Percentiles rank a stretch among this genome's conserved stretches.
Conservation (phyloP, 2,329 filamentous ascomycete genomes). For the Drechslera avenae region DNA sequence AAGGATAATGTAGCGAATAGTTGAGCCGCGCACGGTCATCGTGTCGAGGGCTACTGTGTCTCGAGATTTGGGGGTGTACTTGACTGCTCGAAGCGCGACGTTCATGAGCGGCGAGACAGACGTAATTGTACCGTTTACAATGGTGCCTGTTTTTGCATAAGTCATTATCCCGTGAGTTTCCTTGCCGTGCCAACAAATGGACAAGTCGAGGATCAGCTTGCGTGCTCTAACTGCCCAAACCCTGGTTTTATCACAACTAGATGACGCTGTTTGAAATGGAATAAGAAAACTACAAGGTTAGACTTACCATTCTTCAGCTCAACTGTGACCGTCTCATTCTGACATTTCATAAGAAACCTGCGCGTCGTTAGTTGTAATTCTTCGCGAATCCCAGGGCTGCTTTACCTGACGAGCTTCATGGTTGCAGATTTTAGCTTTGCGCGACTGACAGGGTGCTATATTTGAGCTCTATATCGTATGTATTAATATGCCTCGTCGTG, state of each 20-base stretch:
- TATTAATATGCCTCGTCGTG: conserved; percentile 1
- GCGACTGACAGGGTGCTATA: background rate
- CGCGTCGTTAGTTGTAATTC: conserved; percentile 25
- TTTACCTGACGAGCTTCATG: conserved; percentile 48
- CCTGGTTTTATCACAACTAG: too few species aligned
- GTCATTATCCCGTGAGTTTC: too few species aligned
- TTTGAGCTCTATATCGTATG: background rate
- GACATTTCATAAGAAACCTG: conserved; percentile 99
- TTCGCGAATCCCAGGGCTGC: background rate
- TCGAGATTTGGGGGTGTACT: conserved; percentile 90
- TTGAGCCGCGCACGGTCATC: conserved; percentile 95
- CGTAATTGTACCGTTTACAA: conserved; percentile 94
- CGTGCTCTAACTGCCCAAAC: background rate
- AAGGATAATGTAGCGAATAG: conserved; percentile 94
- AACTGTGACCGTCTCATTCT: conserved; percentile 97
- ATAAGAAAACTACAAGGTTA: background rate
- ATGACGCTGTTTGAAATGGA: too few species aligned
- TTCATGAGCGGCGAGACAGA: conserved; percentile 99
- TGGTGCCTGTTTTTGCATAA: conserved; percentile 68
- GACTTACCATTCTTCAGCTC: conserved; percentile 92
- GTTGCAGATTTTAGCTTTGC: conserved; percentile 9
- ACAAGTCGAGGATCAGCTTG: background rate
- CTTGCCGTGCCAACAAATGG: too few species aligned
- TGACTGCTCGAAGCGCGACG: conserved; percentile 90
- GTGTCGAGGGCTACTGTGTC: conserved; percentile 88